phyloP scores from a whole-genome alignment of 2,329 filamentous ascomycete species.

The Cercospora berteroae region DNA sequence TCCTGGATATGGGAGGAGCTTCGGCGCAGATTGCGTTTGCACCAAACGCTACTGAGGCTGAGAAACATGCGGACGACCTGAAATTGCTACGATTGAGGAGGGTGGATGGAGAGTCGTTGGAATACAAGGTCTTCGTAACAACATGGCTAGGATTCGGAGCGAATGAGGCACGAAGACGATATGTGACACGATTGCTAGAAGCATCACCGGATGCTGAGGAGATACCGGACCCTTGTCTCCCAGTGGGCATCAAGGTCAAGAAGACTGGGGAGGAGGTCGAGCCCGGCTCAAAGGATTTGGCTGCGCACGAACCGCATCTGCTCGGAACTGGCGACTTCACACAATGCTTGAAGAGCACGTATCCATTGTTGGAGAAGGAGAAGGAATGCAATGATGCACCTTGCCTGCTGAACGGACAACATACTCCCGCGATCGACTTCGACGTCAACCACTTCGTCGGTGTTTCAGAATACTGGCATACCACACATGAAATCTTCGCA shows the following conservation, averaged over 20 bases:
- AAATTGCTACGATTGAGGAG: constrained; percentile 82
- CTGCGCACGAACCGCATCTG: constrained; percentile 53
- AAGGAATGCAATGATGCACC: constrained; percentile 77
- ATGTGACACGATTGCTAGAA: constrained; percentile 72
- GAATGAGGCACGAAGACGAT: constrained; percentile 83
- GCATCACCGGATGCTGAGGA: constrained; percentile 67
- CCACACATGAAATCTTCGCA: constrained; percentile 89
- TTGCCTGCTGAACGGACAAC: constrained; percentile 84
- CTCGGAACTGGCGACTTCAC: constrained; percentile 84
- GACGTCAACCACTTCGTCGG: constrained; percentile 96
- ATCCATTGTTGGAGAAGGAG: constrained; percentile 86
- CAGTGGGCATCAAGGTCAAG: constrained; percentile 70
- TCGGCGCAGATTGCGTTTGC: constrained; percentile 98
- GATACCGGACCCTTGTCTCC: constrained; percentile 87
- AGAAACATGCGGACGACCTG: constrained; percentile 84
- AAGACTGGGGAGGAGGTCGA: constrained; percentile 63
- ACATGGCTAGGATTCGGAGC: constrained; percentile 98
- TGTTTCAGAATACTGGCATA: constrained; percentile 98
- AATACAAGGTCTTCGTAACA: constrained; percentile 90
- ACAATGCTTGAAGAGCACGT: constrained; percentile 77
- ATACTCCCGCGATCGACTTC: constrained; percentile 94
- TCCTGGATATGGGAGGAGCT: constrained; percentile 96
- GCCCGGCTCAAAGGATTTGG: constrained; percentile 44
- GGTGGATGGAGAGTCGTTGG: constrained; percentile 70
- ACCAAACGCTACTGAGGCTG: constrained; percentile 84